Conservation (phyloP, 768 basidiomycete species). For the Suillus subluteus region DNA sequence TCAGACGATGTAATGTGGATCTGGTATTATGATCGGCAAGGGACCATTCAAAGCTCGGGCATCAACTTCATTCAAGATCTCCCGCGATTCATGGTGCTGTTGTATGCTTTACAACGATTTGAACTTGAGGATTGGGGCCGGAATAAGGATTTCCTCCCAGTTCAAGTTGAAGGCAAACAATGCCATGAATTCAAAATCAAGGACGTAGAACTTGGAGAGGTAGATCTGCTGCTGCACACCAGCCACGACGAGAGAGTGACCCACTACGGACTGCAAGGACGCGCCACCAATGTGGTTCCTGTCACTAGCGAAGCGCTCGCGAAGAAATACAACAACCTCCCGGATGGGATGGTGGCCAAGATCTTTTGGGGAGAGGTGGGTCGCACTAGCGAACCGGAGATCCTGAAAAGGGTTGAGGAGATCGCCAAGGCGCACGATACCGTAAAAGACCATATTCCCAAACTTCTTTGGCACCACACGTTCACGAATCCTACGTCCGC, state of each 20-base stretch:
- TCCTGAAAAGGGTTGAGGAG: background rate
- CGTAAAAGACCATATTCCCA: background rate
- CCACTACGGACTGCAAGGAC: constrained; percentile 1
- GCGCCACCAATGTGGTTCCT: background rate
- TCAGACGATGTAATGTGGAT: background rate
- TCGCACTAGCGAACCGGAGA: background rate
- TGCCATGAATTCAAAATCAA: background rate
- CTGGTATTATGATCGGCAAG: constrained; percentile 8
- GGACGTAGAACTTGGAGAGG: background rate
- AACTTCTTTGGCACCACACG: background rate
- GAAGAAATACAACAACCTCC: no score
- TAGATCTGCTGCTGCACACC: background rate
- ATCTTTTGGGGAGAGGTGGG: no score
- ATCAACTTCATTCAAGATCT: constrained; percentile 12
- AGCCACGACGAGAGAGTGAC: background rate
- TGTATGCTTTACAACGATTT: constrained; percentile 4
- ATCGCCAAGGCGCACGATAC: background rate
- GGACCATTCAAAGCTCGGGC: constrained; percentile 1
- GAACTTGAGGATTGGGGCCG: background rate
- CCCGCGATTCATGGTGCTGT: constrained; percentile 9
- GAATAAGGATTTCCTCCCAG: background rate
- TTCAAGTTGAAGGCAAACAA: background rate
- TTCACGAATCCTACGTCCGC: background rate
- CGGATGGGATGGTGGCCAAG: no score
- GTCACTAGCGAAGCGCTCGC: no score